Evolutionary conservation across 176 grass and related monocot genomes (phyloP), one percentile per base, ranked within the genome.

Genomic region (Triticum turgidum): DNA sequence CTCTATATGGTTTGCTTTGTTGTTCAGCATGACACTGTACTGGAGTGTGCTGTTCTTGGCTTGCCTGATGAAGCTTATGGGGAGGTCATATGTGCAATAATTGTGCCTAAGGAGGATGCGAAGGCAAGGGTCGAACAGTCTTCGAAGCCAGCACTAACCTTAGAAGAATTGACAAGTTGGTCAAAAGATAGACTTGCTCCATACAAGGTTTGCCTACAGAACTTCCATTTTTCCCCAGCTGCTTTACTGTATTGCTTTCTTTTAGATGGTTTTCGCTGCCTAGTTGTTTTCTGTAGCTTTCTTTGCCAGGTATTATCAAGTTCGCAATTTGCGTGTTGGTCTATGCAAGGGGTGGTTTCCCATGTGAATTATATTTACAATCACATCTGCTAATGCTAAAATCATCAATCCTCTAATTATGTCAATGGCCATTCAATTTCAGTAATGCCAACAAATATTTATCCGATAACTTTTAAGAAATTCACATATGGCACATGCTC

Each of bases 131-230:
- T 86, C 6, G 88, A 91, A 47, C 83, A 90, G 80, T 86, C 79
- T 66, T 80, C 45, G 29, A 90, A 95, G 42, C 88, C 91, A 17
- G 90, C 75, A 61, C 82, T 98, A 62, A 91, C 85, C 58, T 91
- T 98, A 84, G 86, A 94, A 88, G 91, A 80, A 62, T 89, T 98
- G 76, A 71, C 84, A 39, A 89, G 65, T 83, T 98, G 96, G 96
- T 89, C 93, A 6, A 95, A 92, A 86, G 90, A 98, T 83, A 98
- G 82, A 80, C 88, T 98, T 81, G 96, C 96, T 88, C 96, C 96
- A 88, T 95, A 98, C 74, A 98, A 98, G 96, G 96, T 98, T 87
- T 84, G 76, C 45, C 58, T 65, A 62, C 38, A 87, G 18, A 14
- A 76, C 77, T 86, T 35, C 12, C 13, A 18, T 39, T 70, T 80